These are phyloP conservation scores for Penicillium sp. DNA, from an alignment of 2,329 filamentous ascomycete species.

Conservation along the genomic window DNA sequence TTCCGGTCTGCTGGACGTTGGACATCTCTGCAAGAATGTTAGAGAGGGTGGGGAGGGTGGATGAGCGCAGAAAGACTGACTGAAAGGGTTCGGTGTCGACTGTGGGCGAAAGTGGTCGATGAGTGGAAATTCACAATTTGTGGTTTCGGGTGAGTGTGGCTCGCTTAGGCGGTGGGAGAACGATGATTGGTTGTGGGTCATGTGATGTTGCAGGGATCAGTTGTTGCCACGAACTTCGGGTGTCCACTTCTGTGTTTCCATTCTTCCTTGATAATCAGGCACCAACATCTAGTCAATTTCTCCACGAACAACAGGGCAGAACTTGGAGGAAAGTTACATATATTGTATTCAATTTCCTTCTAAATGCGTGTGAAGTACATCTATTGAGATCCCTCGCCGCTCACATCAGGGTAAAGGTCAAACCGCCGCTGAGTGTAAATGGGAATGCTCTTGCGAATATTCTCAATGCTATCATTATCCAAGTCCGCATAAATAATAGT, in stretches of 20 bases:
- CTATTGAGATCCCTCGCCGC: constrained; percentile 46
- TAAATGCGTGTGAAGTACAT: background rate
- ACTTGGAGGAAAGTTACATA: background rate
- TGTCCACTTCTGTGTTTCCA: background rate
- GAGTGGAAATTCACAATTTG: constrained; percentile 32
- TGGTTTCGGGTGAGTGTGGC: constrained; percentile 37
- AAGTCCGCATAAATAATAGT: constrained; percentile 73
- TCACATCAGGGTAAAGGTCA: constrained; percentile 93
- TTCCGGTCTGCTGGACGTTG: constrained; percentile 61
- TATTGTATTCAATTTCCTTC: background rate
- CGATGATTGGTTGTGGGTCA: constrained; percentile 27
- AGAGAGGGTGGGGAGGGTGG: constrained; percentile 1
- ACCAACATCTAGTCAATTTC: background rate
- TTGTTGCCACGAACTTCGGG: constrained; percentile 7
- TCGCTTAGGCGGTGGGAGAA: constrained; percentile 33
- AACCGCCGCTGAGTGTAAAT: constrained; percentile 82
- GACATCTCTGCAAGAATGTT: constrained; percentile 59
- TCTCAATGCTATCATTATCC: constrained; percentile 66
- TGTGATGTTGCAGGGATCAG: background rate
- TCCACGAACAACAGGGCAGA: background rate
- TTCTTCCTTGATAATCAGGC: background rate
- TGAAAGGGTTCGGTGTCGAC: constrained; percentile 38
- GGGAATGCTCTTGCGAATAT: constrained; percentile 79
- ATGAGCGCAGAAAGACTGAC: constrained; percentile 28
- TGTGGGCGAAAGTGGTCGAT: constrained; percentile 41